Base-by-base conservation (phyloP, 306 rosid genomes). In the Castanea mollissima region DNA sequence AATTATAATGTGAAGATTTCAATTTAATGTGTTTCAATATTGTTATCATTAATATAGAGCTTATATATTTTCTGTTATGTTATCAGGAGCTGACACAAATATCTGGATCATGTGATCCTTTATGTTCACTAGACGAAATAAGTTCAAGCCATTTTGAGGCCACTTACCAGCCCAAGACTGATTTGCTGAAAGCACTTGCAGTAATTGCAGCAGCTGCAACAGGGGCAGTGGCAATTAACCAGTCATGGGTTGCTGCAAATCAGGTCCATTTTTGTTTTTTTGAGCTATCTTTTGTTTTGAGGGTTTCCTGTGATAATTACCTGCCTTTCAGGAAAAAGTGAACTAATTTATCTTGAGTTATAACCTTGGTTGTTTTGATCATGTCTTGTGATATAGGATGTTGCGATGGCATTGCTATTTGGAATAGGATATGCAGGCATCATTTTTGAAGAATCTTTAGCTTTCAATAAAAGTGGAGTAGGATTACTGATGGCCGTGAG, bases 401-500 rank as follows among this genome's bases (percentile, higher is more conserved):
- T 88, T 85, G 97, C 98, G 56, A 95, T 95, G 98, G 93, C 87
- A 81, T 81, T 95, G 85, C 86, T 95, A 51, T 95, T 95, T 85
- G 92, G 90, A 74, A 74, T 93, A 81, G 99, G 99, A 74, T 95
- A 95, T 88, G 97, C 89, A 18, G 98, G 99, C 80, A 95, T 95
- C 85, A 91, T 95, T 69, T 95, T 95, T 83, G 98, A 95, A 89
- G 98, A 95, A 85, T 88, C 96, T 71, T 86, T 95, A 65, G 96
- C 99, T 79, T 95, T 93, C 85, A 95, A 95, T 83, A 95, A 95
- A 87, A 93, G 93, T 55, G 99, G 99, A 78, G 97, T 95, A 2
- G 99, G 97, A 25, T 80, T 95, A n/a, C 80, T 95, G 86, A 95
- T 95, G 99, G 99, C 99, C 60, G 99, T 93, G 59, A 86, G 97